Conservation (phyloP, 495 filamentous ascomycete genomes). For the Tetracladium marchalianum region DNA sequence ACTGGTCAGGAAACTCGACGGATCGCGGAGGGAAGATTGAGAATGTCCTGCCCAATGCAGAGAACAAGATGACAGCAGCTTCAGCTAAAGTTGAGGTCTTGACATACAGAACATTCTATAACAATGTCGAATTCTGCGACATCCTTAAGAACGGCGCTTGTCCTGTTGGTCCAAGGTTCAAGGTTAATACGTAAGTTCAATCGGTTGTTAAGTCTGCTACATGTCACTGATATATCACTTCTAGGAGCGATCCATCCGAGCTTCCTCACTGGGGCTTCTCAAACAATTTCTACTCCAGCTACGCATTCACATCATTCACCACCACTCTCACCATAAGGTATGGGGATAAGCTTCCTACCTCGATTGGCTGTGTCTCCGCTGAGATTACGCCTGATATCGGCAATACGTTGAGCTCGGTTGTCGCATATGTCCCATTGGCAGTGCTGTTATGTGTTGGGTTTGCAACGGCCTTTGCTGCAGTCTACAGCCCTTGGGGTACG, state of each 20-base stretch:
- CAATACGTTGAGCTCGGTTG: slow-evolving; percentile 44
- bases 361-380: slow-evolving; percentile 70
- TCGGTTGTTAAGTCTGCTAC: background rate
- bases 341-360: slow-evolving; percentile 50
- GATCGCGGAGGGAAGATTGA: slow-evolving; percentile 58
- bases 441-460: slow-evolving; percentile 71
- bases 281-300: slow-evolving; percentile 69
- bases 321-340: slow-evolving; percentile 61
- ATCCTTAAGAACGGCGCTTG: slow-evolving; percentile 51
- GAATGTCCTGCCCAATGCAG: slow-evolving; percentile 36
- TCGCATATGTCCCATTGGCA: slow-evolving; percentile 71
- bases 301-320: slow-evolving; percentile 73
- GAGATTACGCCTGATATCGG: slow-evolving; percentile 76
- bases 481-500: slow-evolving; percentile 90
- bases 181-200: slow-evolving; percentile 16
- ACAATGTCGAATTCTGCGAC: slow-evolving; percentile 51
- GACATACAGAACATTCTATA: slow-evolving; percentile 56
- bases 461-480: slow-evolving; percentile 71
- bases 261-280: slow-evolving; percentile 64
- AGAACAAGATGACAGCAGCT: slow-evolving; percentile 60
- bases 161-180: slow-evolving; percentile 67
- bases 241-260: slow-evolving; percentile 38
- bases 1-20: slow-evolving; percentile 34
- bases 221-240: background rate
- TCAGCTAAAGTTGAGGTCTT: slow-evolving; percentile 58